Percentiles rank a stretch among this genome's conserved stretches.
Conservation (phyloP, 306 rosid genomes). For the Malus sylvestris region DNA sequence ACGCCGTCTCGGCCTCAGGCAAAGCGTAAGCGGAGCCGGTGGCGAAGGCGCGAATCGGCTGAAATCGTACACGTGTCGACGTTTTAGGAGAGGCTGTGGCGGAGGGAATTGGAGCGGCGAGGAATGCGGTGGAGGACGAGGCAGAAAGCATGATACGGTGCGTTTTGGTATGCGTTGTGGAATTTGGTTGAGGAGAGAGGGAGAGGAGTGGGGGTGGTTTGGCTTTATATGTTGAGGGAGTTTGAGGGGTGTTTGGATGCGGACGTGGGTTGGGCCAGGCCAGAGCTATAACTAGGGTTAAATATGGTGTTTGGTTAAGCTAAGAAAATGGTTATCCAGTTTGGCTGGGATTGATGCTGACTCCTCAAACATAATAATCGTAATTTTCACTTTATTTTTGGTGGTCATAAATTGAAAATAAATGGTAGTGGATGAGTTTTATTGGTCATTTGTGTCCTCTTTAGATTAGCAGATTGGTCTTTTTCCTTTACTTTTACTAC, state of each 20-base stretch:
- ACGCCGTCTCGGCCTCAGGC: constrained; percentile 19
- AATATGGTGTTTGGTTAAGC: not conserved
- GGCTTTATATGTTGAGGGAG: not conserved
- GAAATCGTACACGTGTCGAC: constrained; percentile 16
- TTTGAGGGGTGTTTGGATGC: not conserved
- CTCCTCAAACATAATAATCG: not conserved
- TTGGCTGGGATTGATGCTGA: not conserved
- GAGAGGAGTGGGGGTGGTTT: not conserved
- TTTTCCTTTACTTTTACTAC: not conserved
- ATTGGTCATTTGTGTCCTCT: not conserved
- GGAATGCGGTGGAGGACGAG: not conserved
- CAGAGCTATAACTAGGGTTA: constrained; percentile 14
- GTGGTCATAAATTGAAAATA: not conserved
- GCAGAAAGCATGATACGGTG: constrained; percentile 21
- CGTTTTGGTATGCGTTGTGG: not conserved
- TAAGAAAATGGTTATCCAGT: not conserved
- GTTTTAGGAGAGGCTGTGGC: not conserved
- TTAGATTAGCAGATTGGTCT: not conserved
- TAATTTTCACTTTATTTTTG: not conserved
- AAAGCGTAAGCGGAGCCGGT: constrained; percentile 26
- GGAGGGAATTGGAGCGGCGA: not conserved
- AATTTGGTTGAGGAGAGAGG: too few relatives aligned
- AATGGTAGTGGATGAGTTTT: not conserved
- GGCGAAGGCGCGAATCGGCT: constrained; percentile 25
- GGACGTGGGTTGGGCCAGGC: not conserved